These are phyloP conservation scores for Solanum microdontum DNA, from an alignment of 257 asterid genomes.

Conservation along the genomic window DNA sequence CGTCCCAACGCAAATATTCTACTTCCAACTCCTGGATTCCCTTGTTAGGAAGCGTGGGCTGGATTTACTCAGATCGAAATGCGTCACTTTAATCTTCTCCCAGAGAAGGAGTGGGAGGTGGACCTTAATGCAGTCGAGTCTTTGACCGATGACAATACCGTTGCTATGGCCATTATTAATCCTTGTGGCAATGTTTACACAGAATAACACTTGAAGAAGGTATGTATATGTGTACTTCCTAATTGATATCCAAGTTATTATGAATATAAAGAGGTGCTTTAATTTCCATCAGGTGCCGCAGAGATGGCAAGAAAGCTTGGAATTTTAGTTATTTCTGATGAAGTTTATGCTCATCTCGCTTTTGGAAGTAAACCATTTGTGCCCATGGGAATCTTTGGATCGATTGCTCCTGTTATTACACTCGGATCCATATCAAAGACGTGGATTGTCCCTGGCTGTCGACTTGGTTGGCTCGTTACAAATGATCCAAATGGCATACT, in stretches of 20 bases:
- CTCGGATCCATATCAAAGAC: conserved; percentile 62
- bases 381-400: conserved; percentile 45
- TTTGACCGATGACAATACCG: conserved; percentile 53
- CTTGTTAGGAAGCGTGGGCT: conserved; percentile 49
- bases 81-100: conserved; percentile 49
- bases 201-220: conserved; percentile 46
- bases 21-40: conserved; percentile 60
- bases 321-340: conserved; percentile 53
- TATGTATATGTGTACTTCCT: neutral
- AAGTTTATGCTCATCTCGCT: conserved; percentile 49
- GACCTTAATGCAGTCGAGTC: conserved; percentile 49
- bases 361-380: conserved; percentile 38
- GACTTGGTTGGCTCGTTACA: conserved; percentile 55
- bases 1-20: conserved; percentile 50
- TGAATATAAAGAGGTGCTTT: neutral
- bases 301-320: conserved; percentile 50
- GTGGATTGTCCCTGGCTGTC: conserved; percentile 76
- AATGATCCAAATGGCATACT: conserved; percentile 53
- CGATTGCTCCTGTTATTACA: conserved; percentile 37
- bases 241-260: neutral
- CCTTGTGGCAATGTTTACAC: conserved; percentile 63
- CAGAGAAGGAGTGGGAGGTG: conserved; percentile 51
- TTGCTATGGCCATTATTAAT: conserved; percentile 55
- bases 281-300: conserved; percentile 29
- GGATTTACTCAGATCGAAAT: conserved; percentile 17